Base-by-base conservation (phyloP, 139 green algal species). In the Micractinium conductrix region DNA sequence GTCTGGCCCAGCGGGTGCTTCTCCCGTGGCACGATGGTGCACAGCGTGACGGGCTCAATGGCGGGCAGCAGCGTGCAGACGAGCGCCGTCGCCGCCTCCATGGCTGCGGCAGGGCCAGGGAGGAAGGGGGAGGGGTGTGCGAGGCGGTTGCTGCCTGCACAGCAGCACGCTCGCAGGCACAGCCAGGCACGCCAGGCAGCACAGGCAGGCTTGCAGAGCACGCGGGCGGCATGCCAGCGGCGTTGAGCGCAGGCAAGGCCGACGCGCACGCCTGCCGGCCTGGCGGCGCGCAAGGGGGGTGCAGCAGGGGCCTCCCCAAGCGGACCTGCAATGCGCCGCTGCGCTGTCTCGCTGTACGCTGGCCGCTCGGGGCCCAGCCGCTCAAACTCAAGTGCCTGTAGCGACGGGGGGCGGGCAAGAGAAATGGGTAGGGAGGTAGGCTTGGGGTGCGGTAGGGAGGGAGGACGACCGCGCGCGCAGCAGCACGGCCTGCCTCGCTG, bases 1-100 rank as follows among this genome's bases (percentile, higher is more conserved):
- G 94, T 98, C 42, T 96, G 90, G 8, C 95, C 95, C 30, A 97
- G 87, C 1, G 94, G 93, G 71, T 86, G 91, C 73, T 94, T 93
- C 53, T 94, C 85, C 2, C 88, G 90, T 14, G 94, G 95, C 73
- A 91, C 70, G 68, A 97, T 96, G 45, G 92, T 98, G 10, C 92
- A 74, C 50, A 60, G 50, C 28, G 92, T 86, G 24, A 98, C 87
- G 0, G 93, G 92, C 92, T 98, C 96, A 4, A 98, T 96, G 67
- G 95, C 91, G 9, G 95, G 94, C 89, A 97, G 87, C 78, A 98
- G 90, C 12, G 91, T 95, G 83, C 90, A 91, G 9, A 91, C 81
- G 48, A 98, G 83, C 10, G 84, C 86, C 58, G 95, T 97, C 65
- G 92, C 90, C 1, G 88, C 94, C 81, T 98, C 94, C 83, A 96